Evolutionary conservation across 2,329 filamentous ascomycete genomes (phyloP).

Genomic region (Lecanoromycetidae sp.): DNA sequence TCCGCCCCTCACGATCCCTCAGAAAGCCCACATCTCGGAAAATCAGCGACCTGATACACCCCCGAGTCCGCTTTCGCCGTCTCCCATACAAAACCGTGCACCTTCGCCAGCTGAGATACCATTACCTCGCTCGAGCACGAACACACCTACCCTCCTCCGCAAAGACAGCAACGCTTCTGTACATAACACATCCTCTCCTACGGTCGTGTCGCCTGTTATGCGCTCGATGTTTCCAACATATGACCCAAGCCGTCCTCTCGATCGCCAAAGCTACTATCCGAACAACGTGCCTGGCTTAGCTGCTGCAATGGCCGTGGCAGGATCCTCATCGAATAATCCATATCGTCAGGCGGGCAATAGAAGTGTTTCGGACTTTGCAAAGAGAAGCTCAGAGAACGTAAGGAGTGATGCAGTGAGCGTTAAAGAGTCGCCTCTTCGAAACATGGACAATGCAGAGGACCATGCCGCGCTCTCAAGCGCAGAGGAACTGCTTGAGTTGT

Average conservation of each 20-base stretch:
- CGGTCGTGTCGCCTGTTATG: slow-evolving; percentile 16
- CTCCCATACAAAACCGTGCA: not conserved
- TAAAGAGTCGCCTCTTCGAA: slow-evolving; percentile 11
- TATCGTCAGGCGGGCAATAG: slow-evolving; percentile 3
- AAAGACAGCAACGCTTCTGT: slow-evolving; percentile 8
- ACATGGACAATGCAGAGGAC: slow-evolving; percentile 8
- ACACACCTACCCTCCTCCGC: slow-evolving; percentile 12
- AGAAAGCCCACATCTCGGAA: slow-evolving; percentile 9
- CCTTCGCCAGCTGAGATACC: slow-evolving; percentile 11
- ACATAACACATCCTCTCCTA: no score
- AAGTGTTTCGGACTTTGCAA: not conserved
- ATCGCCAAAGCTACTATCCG: slow-evolving; percentile 15
- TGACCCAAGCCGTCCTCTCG: slow-evolving; percentile 13
- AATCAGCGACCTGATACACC: slow-evolving; percentile 7
- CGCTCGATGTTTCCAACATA: slow-evolving; percentile 19
- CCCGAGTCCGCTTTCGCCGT: slow-evolving; percentile 1
- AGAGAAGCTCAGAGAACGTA: not conserved
- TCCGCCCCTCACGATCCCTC: slow-evolving; percentile 13
- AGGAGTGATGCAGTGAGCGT: slow-evolving; percentile 1
- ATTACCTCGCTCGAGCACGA: slow-evolving; percentile 11
- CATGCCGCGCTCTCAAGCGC: slow-evolving; percentile 13
- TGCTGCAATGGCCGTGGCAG: slow-evolving; percentile 6
- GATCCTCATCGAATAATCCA: slow-evolving; percentile 6
- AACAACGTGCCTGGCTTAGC: slow-evolving; percentile 8
- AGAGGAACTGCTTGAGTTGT: slow-evolving; percentile 13